These are phyloP conservation scores for Spathaspora sp. DNA, from an alignment of 1,139 yeast species.

Conservation along the genomic window DNA sequence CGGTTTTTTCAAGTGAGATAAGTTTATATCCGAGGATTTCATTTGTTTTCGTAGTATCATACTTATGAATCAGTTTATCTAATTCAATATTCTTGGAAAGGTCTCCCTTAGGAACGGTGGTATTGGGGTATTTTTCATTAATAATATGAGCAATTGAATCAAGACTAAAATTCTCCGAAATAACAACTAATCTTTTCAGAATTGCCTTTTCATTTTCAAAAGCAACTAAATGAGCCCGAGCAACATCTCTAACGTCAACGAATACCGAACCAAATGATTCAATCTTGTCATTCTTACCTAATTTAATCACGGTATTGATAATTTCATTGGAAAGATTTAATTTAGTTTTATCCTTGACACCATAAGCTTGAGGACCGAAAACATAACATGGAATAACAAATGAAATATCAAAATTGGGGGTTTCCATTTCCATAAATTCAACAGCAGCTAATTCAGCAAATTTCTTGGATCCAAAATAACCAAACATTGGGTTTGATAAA, in stretches of 20 bases:
- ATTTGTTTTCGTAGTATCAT: conserved; percentile 23
- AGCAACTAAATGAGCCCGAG: conserved; percentile 50
- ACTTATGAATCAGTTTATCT: conserved; percentile 17
- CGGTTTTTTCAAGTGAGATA: conserved; percentile 32
- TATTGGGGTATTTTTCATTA: conserved; percentile 17
- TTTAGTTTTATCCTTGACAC: conserved; percentile 21
- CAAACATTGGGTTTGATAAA: conserved; percentile 23
- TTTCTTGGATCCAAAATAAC: conserved; percentile 50
- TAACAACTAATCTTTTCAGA: conserved; percentile 24
- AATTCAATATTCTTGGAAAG: conserved; percentile 13
- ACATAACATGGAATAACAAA: conserved; percentile 48
- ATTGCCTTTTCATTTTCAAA: conserved; percentile 27
- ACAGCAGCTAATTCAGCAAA: conserved; percentile 47
- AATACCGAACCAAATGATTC: conserved; percentile 21
- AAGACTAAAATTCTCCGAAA: conserved; percentile 24
- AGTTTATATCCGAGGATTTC: conserved; percentile 37
- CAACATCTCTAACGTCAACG: conserved; percentile 56
- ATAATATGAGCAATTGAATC: conserved; percentile 35
- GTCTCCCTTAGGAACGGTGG: conserved; percentile 17
- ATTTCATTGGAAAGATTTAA: conserved; percentile 39
- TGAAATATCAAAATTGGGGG: conserved; percentile 39
- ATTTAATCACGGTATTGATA: conserved; percentile 24
- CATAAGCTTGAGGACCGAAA: conserved; percentile 45
- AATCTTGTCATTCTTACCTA: conserved; percentile 13
- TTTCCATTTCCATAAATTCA: conserved; percentile 30